Conservation (phyloP, 78 protist species). For the Cavenderia fasciculata region DNA sequence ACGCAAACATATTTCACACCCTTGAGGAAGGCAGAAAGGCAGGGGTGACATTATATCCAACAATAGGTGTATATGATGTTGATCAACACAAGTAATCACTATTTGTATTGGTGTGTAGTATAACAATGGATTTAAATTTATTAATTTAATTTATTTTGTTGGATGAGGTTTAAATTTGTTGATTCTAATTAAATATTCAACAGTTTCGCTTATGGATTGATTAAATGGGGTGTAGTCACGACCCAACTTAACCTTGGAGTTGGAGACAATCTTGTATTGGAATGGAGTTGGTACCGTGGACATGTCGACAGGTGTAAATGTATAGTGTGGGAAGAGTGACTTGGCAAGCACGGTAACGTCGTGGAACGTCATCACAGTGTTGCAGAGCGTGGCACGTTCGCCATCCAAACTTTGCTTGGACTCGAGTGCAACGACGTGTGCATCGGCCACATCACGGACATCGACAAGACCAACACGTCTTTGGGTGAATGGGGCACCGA, state of each 20-base stretch:
- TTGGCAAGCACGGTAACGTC: background rate
- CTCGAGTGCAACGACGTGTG: slow-evolving; percentile 1
- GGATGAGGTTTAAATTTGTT: background rate
- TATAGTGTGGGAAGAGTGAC: background rate
- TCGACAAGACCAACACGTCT: slow-evolving; percentile 39
- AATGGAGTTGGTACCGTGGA: too few species aligned
- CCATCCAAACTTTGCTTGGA: background rate
- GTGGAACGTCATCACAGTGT: background rate
- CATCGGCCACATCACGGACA: slow-evolving; percentile 22
- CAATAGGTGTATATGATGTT: too few species aligned
- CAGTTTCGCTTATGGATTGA: too few species aligned
- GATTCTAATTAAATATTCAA: background rate
- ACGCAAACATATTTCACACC: too few species aligned
- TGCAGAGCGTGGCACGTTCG: background rate
- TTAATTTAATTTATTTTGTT: background rate
- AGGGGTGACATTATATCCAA: too few species aligned
- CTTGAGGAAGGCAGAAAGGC: too few species aligned
- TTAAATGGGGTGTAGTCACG: too few species aligned
- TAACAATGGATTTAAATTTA: too few species aligned
- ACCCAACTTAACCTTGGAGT: too few species aligned
- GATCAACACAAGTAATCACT: too few species aligned
- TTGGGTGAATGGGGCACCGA: background rate
- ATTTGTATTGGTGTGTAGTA: too few species aligned
- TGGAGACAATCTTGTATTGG: too few species aligned
- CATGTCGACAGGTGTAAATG: background rate